Conservation (phyloP, 2,329 filamentous ascomycete species). For the Paraphoma sp. region DNA sequence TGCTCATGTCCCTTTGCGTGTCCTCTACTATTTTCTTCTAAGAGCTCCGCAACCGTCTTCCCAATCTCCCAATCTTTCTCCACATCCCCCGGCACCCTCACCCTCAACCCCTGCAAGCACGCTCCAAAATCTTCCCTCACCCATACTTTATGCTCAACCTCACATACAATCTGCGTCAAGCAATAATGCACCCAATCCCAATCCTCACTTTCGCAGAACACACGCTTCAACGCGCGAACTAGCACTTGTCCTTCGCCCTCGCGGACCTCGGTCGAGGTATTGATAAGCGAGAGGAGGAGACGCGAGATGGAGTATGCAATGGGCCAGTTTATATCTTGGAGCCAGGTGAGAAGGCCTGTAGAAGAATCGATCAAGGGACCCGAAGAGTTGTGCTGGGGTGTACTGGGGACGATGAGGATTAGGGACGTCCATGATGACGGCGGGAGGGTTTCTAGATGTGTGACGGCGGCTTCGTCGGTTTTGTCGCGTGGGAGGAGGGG, state of each 20-base stretch:
- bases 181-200: neutral
- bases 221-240: neutral
- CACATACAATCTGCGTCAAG: neutral
- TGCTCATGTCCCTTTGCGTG: neutral
- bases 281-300: neutral
- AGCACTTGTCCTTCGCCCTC: neutral
- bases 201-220: neutral
- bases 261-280: neutral
- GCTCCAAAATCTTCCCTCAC: neutral
- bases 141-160: neutral
- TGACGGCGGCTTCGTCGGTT: neutral
- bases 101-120: neutral
- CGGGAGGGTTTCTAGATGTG: neutral
- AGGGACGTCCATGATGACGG: neutral
- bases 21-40: neutral
- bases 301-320: neutral
- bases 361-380: neutral
- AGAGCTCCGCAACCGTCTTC: neutral
- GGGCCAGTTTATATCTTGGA: neutral
- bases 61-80: neutral
- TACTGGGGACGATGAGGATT: neutral
- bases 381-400: neutral
- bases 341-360: neutral
- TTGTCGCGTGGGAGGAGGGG: neutral
- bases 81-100: neutral